Evolutionary conservation across 306 rosid genomes (phyloP), one percentile per base, ranked within the genome.

Genomic region (Cucumis sativus): DNA sequence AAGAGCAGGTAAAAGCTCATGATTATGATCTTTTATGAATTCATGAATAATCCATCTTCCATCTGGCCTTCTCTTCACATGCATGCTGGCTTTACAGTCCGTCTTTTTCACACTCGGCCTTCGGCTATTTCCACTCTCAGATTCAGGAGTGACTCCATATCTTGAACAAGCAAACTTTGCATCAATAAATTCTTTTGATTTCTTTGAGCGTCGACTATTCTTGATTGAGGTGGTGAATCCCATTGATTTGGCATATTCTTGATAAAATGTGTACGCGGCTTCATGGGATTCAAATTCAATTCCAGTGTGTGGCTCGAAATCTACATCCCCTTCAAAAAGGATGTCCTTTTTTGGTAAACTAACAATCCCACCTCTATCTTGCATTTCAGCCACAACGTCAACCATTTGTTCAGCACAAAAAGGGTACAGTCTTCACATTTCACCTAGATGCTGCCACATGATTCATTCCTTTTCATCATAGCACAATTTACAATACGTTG

Each of bases 1-100:
- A 83, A 93, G 80, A 81, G 98, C 98, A 4, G 98, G 98, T 81
- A 93, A 80, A 75, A 93, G 96, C 78, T 91, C 98, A 80, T 93
- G 98, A 84, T 93, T 89, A 75, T 93, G 97, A 69, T 91, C 98
- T 90, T 93, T 93, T 80, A 93, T 87, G 85, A 93, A 93, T 78
- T 93, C 95, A 83, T 89, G 97, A 84, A 93, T 89, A 43, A 85
- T 91, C 98, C 98, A 93, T 82, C 91, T 93, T 59, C 97, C 98
- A 82, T 89, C 93, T 15, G 87, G 75, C 84, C 82, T 89, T 82
- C 90, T 90, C 91, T 93, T 93, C 91, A 93, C 98, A 76, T 93
- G 97, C 98, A 93, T 93, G 84, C 98, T 91, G 84, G 98, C 98
- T 87, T 91, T 93, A 86, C 98, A 93, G 61, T 91, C 98, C 6